Conservation (phyloP, 2,329 filamentous ascomycete genomes). For the Basipetospora chlamydospora region DNA sequence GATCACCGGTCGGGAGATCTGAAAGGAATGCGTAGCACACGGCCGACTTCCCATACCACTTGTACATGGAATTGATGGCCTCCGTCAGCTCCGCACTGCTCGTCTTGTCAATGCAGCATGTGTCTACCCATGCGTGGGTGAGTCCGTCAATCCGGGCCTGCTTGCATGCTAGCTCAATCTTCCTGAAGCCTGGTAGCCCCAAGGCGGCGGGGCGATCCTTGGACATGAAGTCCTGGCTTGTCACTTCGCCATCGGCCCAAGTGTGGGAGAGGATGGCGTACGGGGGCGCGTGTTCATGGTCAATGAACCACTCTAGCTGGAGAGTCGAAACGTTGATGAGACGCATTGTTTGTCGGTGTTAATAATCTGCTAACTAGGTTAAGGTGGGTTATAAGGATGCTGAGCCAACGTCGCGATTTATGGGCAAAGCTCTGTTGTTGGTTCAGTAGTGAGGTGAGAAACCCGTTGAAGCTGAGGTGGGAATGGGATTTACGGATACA, state of each 20-base stretch:
- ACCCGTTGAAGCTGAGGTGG: too few species aligned
- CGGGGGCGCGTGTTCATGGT: slow-evolving; percentile 7
- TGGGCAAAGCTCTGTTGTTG: too few species aligned
- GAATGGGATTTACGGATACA: too few species aligned
- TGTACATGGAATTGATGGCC: slow-evolving; percentile 4
- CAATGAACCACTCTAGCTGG: slow-evolving; percentile 12
- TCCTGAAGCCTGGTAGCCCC: neutral
- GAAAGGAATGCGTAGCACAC: slow-evolving; percentile 10
- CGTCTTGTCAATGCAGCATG: slow-evolving; percentile 13
- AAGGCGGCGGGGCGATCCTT: neutral
- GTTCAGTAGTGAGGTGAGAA: too few species aligned
- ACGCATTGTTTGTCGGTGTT: too few species aligned
- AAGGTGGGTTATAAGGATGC: too few species aligned
- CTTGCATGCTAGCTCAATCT: neutral
- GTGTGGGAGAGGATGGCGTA: slow-evolving; percentile 23
- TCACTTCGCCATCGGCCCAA: slow-evolving; percentile 15
- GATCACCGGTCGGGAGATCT: slow-evolving; percentile 7
- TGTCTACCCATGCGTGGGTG: slow-evolving; percentile 12
- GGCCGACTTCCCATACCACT: slow-evolving; percentile 8
- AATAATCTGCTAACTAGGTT: too few species aligned
- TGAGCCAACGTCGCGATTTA: too few species aligned
- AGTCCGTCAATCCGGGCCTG: neutral
- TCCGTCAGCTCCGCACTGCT: slow-evolving; percentile 10
- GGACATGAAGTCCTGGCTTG: slow-evolving; percentile 11
- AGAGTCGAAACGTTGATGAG: slow-evolving; percentile 13